Conservation (phyloP, 2,329 filamentous ascomycete species). For the Davidsoniella virescens region DNA sequence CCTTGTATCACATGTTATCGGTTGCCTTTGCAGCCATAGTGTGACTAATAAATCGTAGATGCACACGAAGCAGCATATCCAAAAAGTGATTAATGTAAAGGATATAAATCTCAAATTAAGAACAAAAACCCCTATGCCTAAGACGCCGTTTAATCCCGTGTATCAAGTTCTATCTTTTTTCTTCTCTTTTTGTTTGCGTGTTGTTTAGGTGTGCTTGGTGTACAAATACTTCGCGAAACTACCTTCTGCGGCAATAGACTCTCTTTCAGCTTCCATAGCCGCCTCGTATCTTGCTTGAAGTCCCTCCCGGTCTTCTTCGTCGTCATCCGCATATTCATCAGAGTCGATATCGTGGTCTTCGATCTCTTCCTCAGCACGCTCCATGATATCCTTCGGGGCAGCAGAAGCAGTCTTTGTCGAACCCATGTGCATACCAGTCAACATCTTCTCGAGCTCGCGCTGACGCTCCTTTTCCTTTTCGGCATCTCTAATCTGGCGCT, state of each 20-base stretch:
- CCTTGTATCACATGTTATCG: too few species aligned
- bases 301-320: conserved; percentile 46
- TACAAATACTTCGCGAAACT: conserved; percentile 46
- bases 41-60: not conserved
- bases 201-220: conserved; percentile 21
- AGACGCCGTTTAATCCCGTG: not conserved
- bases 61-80: not conserved
- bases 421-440: conserved; percentile 67
- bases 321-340: conserved; percentile 39
- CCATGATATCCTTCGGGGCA: conserved; percentile 19
- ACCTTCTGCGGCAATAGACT: conserved; percentile 36
- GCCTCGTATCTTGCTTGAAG: conserved; percentile 63
- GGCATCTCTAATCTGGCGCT: conserved; percentile 58
- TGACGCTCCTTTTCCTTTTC: conserved; percentile 57
- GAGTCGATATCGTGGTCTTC: conserved; percentile 43
- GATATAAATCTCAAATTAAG: not conserved
- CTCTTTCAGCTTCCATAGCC: conserved; percentile 45
- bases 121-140: not conserved
- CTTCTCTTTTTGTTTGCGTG: not conserved
- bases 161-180: not conserved
- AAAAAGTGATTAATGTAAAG: not conserved
- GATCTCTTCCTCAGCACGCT: conserved; percentile 32
- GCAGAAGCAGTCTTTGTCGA: conserved; percentile 15
- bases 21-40: too few species aligned
- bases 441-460: conserved; percentile 76